Evolutionary conservation across 169 alveolate genomes (phyloP).

Genomic region (Plasmodium vinckei): DNA sequence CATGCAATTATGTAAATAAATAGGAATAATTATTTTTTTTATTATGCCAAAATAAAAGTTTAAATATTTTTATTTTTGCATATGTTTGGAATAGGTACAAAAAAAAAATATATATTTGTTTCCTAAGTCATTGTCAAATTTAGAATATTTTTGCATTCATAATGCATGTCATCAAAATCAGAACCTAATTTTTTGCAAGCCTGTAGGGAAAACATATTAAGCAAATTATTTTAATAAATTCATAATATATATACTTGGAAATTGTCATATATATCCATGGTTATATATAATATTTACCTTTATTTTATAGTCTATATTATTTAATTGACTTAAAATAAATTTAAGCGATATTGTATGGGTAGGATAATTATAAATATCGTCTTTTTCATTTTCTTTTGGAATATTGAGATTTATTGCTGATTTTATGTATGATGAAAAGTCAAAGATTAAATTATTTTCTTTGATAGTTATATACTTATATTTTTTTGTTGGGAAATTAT

Average conservation of each 20-base stretch:
- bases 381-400: not conserved
- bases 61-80: not conserved
- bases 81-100: not conserved
- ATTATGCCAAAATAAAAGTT: not conserved
- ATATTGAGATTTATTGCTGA: slow-evolving; percentile 29
- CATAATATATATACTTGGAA: not conserved
- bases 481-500: slow-evolving; percentile 44
- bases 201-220: slow-evolving; percentile 16
- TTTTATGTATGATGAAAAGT: slow-evolving; percentile 34
- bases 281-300: slow-evolving; percentile 16
- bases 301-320: slow-evolving; percentile 53
- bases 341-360: slow-evolving; percentile 30
- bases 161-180: slow-evolving; percentile 48
- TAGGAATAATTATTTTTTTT: not conserved
- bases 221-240: not conserved
- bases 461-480: slow-evolving; percentile 33
- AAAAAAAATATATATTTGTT: not conserved
- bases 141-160: slow-evolving; percentile 58
- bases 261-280: not conserved
- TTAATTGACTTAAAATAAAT: slow-evolving; percentile 14
- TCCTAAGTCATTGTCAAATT: slow-evolving; percentile 35
- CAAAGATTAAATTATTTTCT: slow-evolving; percentile 23
- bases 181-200: slow-evolving; percentile 63
- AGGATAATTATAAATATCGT: slow-evolving; percentile 14
- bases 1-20: too few species aligned